phyloP scores from a whole-genome alignment of 1,284 basidiomycete genomes.

The Sporisorium graminicola region DNA sequence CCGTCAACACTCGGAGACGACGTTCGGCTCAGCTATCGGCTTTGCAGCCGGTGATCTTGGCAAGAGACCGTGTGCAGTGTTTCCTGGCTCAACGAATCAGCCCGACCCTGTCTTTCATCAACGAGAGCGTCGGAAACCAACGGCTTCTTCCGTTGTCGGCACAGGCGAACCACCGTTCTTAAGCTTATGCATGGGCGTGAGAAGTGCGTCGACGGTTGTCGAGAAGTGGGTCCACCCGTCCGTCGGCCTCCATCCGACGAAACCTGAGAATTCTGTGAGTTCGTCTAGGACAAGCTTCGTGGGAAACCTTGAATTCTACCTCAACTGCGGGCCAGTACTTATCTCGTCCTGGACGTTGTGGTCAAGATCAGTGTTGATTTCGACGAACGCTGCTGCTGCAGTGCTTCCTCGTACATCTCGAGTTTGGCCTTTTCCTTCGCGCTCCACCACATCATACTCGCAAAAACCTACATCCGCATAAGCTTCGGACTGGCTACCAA shows the following conservation, averaged over 20 bases:
- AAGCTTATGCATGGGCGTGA: slow-evolving; percentile 25
- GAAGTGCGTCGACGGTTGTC: slow-evolving; percentile 10
- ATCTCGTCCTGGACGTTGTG: neutral
- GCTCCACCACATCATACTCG: slow-evolving; percentile 10
- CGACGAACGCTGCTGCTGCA: neutral
- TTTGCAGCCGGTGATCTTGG: neutral
- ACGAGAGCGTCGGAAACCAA: slow-evolving; percentile 11
- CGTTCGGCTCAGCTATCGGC: neutral
- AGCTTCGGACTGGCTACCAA: slow-evolving; percentile 3
- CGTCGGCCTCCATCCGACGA: slow-evolving; percentile 29
- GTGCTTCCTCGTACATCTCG: slow-evolving; percentile 11
- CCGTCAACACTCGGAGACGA: neutral
- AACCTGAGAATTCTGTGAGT: slow-evolving; percentile 6
- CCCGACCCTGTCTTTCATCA: slow-evolving; percentile 1
- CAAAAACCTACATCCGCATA: neutral
- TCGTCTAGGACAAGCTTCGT: slow-evolving; percentile 20
- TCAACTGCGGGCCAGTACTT: neutral
- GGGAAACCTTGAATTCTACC: slow-evolving; percentile 17
- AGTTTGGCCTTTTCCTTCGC: slow-evolving; percentile 5
- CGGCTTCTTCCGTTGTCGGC: slow-evolving; percentile 5
- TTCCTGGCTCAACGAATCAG: neutral
- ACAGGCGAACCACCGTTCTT: slow-evolving; percentile 1
- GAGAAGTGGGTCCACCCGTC: neutral
- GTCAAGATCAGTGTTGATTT: neutral
- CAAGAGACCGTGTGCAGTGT: neutral